phyloP scores from a whole-genome alignment of 192 early-diverging fungal genomes.

The Ambispora gerdemannii region DNA sequence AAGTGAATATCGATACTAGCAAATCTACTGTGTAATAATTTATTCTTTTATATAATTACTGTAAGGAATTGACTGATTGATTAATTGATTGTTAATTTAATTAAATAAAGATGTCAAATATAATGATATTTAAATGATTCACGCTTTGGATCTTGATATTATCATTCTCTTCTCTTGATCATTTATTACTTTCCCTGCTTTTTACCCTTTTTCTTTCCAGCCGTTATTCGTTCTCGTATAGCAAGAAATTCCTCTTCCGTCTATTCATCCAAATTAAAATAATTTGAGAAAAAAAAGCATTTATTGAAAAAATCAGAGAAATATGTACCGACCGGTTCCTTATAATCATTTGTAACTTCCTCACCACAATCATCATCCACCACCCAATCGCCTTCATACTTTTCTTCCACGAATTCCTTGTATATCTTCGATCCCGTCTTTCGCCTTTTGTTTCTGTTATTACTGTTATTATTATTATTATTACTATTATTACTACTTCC shows the following conservation, averaged over 20 bases:
- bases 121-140: no score
- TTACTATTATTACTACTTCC: conserved; percentile 33
- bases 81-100: no score
- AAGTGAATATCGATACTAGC: neutral
- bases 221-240: conserved; percentile 56
- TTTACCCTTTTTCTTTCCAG: conserved; percentile 36
- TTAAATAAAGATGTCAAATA: no score
- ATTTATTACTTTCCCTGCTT: neutral
- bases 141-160: no score
- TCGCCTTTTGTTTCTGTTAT: conserved; percentile 43
- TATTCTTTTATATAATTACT: neutral
- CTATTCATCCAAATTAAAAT: conserved; percentile 41
- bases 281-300: no score
- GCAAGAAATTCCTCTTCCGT: conserved; percentile 65
- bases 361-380: neutral
- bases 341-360: neutral
- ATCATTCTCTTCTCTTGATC: neutral
- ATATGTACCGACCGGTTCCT: neutral
- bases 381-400: neutral
- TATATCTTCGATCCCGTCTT: conserved; percentile 62
- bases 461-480: conserved; percentile 24
- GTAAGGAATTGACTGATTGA: no score
- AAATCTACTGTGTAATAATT: neutral
- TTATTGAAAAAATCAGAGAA: no score
- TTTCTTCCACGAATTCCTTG: conserved; percentile 39